Percentiles rank a stretch among this genome's conserved stretches.
These are phyloP conservation scores for Aspergillus sp. DNA, from an alignment of 2,329 filamentous ascomycete species.

Conservation along the genomic window DNA sequence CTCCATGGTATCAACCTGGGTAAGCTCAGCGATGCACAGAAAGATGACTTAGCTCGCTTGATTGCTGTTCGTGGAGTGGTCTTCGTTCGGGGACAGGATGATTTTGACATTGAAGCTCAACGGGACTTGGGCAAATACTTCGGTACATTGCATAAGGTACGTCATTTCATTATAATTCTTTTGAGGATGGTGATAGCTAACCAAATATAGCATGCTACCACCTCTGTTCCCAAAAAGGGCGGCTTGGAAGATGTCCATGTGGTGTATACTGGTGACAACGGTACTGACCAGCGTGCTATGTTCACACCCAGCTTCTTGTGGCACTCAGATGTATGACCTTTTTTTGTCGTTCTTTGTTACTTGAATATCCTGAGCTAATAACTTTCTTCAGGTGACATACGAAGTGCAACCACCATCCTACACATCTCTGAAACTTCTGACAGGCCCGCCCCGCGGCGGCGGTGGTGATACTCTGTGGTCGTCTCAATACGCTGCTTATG, in stretches of 20 bases:
- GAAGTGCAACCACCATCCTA: slow-evolving; percentile 56
- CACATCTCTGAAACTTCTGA: slow-evolving; percentile 51
- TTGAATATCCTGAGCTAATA: slow-evolving; percentile 1
- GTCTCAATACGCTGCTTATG: slow-evolving; percentile 56
- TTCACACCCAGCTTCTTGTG: slow-evolving; percentile 54
- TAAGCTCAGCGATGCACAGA: slow-evolving; percentile 47
- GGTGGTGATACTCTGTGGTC: slow-evolving; percentile 57
- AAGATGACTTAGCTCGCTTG: slow-evolving; percentile 51
- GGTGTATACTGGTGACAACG: slow-evolving; percentile 50
- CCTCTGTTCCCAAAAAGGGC: slow-evolving; percentile 43
- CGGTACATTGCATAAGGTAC: slow-evolving; percentile 48
- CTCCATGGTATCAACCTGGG: slow-evolving; percentile 48
- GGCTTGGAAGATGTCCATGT: slow-evolving; percentile 55
- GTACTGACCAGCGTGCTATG: slow-evolving; percentile 49
- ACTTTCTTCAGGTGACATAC: slow-evolving; percentile 45
- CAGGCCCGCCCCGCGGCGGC: slow-evolving; percentile 50
- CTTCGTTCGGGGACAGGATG: slow-evolving; percentile 53
- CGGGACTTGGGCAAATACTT: slow-evolving; percentile 49
- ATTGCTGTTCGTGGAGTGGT: slow-evolving; percentile 54
- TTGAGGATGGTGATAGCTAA: slow-evolving; percentile 3
- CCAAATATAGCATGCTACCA: slow-evolving; percentile 45
- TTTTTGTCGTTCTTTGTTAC: background rate
- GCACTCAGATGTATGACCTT: slow-evolving; percentile 47
- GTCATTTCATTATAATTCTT: background rate
- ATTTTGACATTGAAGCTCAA: slow-evolving; percentile 51